Evolutionary conservation across 176 grass and related monocot species (phyloP).

Genomic region (Avena eriantha): DNA sequence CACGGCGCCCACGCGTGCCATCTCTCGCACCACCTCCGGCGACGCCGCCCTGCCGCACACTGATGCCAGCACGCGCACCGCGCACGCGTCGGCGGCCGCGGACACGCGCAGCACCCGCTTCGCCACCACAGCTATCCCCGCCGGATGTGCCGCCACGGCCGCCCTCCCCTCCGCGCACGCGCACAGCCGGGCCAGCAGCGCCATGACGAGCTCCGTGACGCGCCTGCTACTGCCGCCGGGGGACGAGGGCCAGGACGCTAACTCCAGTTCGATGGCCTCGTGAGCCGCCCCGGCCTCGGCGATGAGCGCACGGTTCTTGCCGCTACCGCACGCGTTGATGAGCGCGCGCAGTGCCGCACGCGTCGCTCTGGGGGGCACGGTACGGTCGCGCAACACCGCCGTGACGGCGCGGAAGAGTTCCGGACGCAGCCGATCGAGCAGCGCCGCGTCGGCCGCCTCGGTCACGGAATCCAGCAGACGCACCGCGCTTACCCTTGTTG

Average conservation of each 20-base stretch:
- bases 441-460: background rate
- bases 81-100: conserved; percentile 41
- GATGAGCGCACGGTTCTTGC: conserved; percentile 37
- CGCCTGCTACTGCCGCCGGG: conserved; percentile 8
- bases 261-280: conserved; percentile 53
- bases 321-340: conserved; percentile 27
- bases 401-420: conserved; percentile 52
- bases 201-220: conserved; percentile 52
- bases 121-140: conserved; percentile 55
- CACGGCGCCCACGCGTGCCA: conserved; percentile 59
- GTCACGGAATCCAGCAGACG: conserved; percentile 41
- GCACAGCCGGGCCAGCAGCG: conserved; percentile 56
- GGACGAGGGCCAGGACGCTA: conserved; percentile 19
- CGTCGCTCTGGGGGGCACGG: conserved; percentile 37
- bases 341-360: conserved; percentile 44
- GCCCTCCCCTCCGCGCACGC: conserved; percentile 59
- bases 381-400: conserved; percentile 29
- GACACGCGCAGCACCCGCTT: conserved; percentile 61
- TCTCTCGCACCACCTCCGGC: conserved; percentile 51
- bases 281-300: conserved; percentile 48
- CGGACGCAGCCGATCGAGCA: conserved; percentile 28
- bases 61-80: conserved; percentile 49
- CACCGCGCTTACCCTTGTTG: conserved; percentile 10
- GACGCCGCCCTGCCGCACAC: conserved; percentile 39
- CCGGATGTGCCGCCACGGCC: conserved; percentile 53